Percentiles rank a stretch among this genome's conserved stretches.
These are phyloP conservation scores for Inonotus hispidus DNA, from an alignment of 1,284 basidiomycete genomes.

Conservation along the genomic window DNA sequence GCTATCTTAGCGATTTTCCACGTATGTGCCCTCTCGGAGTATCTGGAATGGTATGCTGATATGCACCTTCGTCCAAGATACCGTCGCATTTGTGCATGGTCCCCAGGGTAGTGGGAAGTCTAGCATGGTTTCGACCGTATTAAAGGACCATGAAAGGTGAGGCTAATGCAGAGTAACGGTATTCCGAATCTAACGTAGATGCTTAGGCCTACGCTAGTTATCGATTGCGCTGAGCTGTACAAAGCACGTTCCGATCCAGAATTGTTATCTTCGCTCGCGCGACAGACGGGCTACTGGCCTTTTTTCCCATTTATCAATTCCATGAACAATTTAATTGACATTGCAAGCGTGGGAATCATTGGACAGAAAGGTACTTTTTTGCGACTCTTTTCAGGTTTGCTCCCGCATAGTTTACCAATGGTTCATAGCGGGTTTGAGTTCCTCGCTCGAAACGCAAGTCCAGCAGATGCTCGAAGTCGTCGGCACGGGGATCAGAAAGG, in stretches of 20 bases:
- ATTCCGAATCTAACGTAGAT: background rate
- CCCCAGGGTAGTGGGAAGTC: slow-evolving; percentile 91
- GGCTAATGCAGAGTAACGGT: slow-evolving; percentile 1
- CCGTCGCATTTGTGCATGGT: slow-evolving; percentile 81
- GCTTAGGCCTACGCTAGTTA: slow-evolving; percentile 60
- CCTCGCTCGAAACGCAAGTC: slow-evolving; percentile 80
- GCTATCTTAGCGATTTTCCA: slow-evolving; percentile 73
- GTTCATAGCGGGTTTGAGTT: slow-evolving; percentile 72
- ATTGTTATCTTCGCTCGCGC: slow-evolving; percentile 66
- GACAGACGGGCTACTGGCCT: slow-evolving; percentile 87
- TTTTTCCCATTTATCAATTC: slow-evolving; percentile 87
- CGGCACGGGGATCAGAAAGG: slow-evolving; percentile 63
- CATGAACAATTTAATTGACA: slow-evolving; percentile 82
- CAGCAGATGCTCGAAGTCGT: slow-evolving; percentile 84
- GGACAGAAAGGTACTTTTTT: slow-evolving; percentile 81
- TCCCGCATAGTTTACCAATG: background rate
- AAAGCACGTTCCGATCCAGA: slow-evolving; percentile 70
- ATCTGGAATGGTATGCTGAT: slow-evolving; percentile 18
- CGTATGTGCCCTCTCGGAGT: slow-evolving; percentile 35
- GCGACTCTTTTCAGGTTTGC: slow-evolving; percentile 26
- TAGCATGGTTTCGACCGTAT: slow-evolving; percentile 57
- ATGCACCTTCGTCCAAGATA: slow-evolving; percentile 35
- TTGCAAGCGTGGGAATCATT: slow-evolving; percentile 90
- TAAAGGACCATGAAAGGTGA: slow-evolving; percentile 58
- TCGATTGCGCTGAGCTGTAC: slow-evolving; percentile 79